Base-by-base conservation (phyloP, 202 grass and related monocot species). In the Setaria viridis region DNA sequence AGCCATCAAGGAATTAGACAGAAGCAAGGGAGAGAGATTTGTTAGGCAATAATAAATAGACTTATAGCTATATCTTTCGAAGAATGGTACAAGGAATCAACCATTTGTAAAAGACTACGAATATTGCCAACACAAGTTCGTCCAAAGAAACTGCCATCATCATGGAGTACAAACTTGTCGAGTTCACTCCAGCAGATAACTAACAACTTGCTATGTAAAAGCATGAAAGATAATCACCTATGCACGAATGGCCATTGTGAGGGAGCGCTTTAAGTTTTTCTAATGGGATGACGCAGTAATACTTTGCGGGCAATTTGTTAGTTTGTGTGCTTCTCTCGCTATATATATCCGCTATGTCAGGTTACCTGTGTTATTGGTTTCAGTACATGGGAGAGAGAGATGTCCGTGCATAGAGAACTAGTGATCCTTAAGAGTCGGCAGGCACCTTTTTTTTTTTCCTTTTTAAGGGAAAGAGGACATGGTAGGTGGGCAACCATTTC, bases 381-480 rank as follows among this genome's bases (percentile, higher is more conserved):
- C 47, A 51, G 62, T 47, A 46, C 34, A 82, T 43, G 32, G 51
- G 25, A 6, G 20, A 82, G 75, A 47, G 51, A 45, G 57, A 47
- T 54, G 64, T 62, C 64, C 15, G 46, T 16, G 55, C 63, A 55
- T 51, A 62, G 57, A 73, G 30, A 51, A 53, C 9, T 42, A 74
- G 71, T 83, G 58, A 65, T 73, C 33, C 14, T 25, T 42, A 33
- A 75, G 20, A 25, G 47, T 42, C 59, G 20, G 59, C 46, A 43
- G 75, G 39, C 41, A 47, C n/a, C 15, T 13, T 69, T 70, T 67
- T 25, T 25, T 25, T 79, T 85, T 92, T 79, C 56, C 56, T 59
- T 55, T 78, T 87, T 39, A 66, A 86, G 84, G 68, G 74, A 78
- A 77, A 83, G 35, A 72, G 49, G 69, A 86, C 71, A 45, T 41